Evolutionary conservation across 2,329 filamentous ascomycete genomes (phyloP).

Genomic region (Arthroderma sp.): DNA sequence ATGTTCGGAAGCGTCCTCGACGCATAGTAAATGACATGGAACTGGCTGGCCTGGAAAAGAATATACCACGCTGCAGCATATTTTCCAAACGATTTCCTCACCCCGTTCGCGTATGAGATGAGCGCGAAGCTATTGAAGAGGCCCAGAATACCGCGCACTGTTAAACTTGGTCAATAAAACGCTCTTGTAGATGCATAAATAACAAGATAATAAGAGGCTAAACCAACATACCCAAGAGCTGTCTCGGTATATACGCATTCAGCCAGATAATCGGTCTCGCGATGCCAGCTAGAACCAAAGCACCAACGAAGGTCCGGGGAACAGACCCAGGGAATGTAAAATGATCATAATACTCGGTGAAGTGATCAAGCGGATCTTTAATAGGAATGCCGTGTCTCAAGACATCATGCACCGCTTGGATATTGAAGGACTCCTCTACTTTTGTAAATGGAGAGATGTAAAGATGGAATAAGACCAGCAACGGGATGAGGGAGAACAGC

Average conservation of each 20-base stretch:
- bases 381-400: slow-evolving; percentile 62
- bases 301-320: slow-evolving; percentile 77
- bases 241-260: slow-evolving; percentile 43
- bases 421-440: slow-evolving; percentile 96
- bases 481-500: slow-evolving; percentile 43
- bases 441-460: slow-evolving; percentile 77
- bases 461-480: slow-evolving; percentile 55
- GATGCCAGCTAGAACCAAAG: slow-evolving; percentile 61
- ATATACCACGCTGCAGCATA: slow-evolving; percentile 65
- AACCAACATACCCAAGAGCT: slow-evolving; percentile 38
- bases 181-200: not conserved
- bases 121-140: slow-evolving; percentile 60
- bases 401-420: slow-evolving; percentile 87
- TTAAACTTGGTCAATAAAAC: slow-evolving; percentile 5
- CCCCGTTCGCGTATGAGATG: slow-evolving; percentile 48
- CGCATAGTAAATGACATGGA: slow-evolving; percentile 86
- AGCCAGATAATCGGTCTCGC: slow-evolving; percentile 52
- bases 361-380: slow-evolving; percentile 20
- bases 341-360: slow-evolving; percentile 56
- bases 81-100: slow-evolving; percentile 55
- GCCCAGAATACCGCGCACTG: slow-evolving; percentile 65
- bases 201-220: not conserved
- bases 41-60: slow-evolving; percentile 66
- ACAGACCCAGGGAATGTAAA: slow-evolving; percentile 81
- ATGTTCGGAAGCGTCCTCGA: slow-evolving; percentile 88